Conservation (phyloP, 2,329 filamentous ascomycete species). For the Drechslerella dactyloides region DNA sequence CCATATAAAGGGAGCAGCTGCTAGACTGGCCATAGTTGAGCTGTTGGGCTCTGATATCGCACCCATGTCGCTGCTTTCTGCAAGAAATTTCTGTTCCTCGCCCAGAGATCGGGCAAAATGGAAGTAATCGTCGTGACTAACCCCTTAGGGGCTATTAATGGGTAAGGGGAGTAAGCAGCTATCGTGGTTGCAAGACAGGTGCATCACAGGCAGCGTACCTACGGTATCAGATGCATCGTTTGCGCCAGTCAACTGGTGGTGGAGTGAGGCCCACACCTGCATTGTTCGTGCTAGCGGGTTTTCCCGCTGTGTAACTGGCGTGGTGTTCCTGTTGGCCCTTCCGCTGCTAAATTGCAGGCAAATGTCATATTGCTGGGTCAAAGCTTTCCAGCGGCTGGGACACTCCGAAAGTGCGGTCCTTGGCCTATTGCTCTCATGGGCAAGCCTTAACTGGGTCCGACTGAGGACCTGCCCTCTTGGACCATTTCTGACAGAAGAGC, state of each 20-base stretch:
- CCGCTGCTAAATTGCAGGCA: slow-evolving; percentile 20
- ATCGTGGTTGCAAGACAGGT: neutral
- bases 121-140: neutral
- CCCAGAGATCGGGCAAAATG: no score
- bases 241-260: slow-evolving; percentile 12
- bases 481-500: slow-evolving; percentile 2
- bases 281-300: slow-evolving; percentile 37
- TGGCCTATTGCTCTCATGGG: slow-evolving; percentile 7
- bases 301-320: slow-evolving; percentile 48
- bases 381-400: slow-evolving; percentile 12
- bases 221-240: neutral
- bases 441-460: slow-evolving; percentile 27
- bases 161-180: no score
- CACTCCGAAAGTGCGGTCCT: neutral
- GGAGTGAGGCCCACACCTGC: slow-evolving; percentile 35
- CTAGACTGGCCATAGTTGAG: slow-evolving; percentile 11
- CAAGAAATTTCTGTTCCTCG: neutral
- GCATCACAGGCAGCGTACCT: neutral
- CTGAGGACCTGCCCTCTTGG: slow-evolving; percentile 13
- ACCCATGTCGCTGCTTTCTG: neutral
- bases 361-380: slow-evolving; percentile 25
- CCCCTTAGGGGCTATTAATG: neutral
- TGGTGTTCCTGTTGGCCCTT: slow-evolving; percentile 9
- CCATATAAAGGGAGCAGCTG: slow-evolving; percentile 45
- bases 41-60: no score